Conservation (phyloP, 768 basidiomycete genomes). For the Termitomyces sp. region DNA sequence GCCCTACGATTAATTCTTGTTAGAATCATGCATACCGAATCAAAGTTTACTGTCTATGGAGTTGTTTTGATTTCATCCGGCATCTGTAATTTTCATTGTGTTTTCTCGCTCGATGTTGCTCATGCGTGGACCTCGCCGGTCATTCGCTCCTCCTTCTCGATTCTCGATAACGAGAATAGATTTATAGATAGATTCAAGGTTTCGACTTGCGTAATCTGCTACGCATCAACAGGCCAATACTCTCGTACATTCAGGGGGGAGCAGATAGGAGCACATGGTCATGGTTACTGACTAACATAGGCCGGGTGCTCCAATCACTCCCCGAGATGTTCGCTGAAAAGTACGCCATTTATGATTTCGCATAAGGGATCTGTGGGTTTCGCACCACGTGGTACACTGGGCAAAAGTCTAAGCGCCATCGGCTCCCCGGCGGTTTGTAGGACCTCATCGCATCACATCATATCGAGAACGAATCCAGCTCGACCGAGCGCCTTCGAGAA, state of each 20-base stretch:
- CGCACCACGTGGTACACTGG: not conserved
- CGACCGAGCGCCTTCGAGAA: not conserved
- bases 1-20: not conserved
- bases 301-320: not conserved
- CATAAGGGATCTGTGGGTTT: not conserved
- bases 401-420: no score
- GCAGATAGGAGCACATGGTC: not conserved
- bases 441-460: no score
- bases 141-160: no score
- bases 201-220: not conserved
- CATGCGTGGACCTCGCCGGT: no score
- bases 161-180: not conserved
- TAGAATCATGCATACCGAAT: not conserved
- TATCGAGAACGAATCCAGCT: no score
- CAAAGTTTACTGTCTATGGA: not conserved
- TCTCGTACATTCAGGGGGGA: constrained; percentile 5
- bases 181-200: no score
- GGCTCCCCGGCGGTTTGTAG: no score
- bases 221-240: not conserved
- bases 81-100: not conserved
- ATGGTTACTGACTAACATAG: not conserved
- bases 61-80: not conserved
- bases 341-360: not conserved
- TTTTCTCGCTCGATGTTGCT: no score
- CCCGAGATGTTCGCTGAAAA: not conserved